A percentile compares a stretch with the other conserved stretches of the same genome.
phyloP scores from a whole-genome alignment of 2,329 filamentous ascomycete genomes.

The Fusarium caatingaense region DNA sequence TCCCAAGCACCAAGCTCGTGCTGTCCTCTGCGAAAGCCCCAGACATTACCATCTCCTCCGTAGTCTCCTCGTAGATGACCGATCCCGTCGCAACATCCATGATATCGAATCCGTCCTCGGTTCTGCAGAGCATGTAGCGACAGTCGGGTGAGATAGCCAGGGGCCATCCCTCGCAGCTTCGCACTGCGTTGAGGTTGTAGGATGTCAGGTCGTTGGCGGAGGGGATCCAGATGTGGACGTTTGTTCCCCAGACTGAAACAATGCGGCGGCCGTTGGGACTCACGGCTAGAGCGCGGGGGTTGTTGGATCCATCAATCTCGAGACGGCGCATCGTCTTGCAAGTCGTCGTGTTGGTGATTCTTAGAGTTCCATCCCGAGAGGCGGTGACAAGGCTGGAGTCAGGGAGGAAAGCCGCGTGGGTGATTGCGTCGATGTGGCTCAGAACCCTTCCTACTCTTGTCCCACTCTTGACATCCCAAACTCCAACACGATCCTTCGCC shows the following conservation, averaged over 20 bases:
- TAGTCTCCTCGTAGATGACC: constrained; percentile 46
- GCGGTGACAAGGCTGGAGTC: constrained; percentile 51
- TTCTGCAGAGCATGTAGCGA: constrained; percentile 53
- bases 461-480: constrained; percentile 50
- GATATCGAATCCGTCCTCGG: constrained; percentile 56
- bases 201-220: constrained; percentile 48
- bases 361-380: constrained; percentile 53
- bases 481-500: constrained; percentile 44
- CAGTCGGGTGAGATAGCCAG: constrained; percentile 54
- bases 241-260: constrained; percentile 54
- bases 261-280: constrained; percentile 50
- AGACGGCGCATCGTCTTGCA: constrained; percentile 53
- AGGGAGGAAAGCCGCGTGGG: constrained; percentile 52
- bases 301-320: constrained; percentile 49
- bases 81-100: constrained; percentile 52
- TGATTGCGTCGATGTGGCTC: constrained; percentile 53
- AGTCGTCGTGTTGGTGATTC: constrained; percentile 50
- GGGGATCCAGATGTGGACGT: constrained; percentile 54
- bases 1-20: constrained; percentile 49
- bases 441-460: constrained; percentile 48
- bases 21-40: constrained; percentile 52
- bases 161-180: constrained; percentile 55
- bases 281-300: constrained; percentile 51
- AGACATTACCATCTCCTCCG: constrained; percentile 49
- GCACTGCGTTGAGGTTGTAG: constrained; percentile 52